Evolutionary conservation across 108 stramenopile species (phyloP).

Genomic region (Mediolabrus comicus): DNA sequence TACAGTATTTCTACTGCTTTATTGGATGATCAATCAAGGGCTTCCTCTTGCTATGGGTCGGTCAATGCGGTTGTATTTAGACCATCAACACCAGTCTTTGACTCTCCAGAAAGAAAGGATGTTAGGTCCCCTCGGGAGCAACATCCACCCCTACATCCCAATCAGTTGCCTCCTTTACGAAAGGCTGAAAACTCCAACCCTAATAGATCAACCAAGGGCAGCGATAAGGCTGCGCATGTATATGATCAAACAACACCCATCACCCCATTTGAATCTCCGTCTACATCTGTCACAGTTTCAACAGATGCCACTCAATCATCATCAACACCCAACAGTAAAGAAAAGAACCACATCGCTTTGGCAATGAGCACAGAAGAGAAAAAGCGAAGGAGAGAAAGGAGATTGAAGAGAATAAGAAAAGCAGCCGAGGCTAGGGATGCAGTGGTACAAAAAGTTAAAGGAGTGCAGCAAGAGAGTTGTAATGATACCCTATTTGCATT

Average conservation of each 20-base stretch:
- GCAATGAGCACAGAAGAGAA: background rate
- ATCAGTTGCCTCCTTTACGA: conserved; percentile 5
- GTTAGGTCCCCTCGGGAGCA: background rate
- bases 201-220: conserved; percentile 1
- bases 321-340: background rate
- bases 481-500: conserved; percentile 20
- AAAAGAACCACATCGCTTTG: background rate
- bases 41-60: background rate
- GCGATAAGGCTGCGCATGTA: background rate
- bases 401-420: conserved; percentile 26
- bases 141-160: conserved; percentile 1
- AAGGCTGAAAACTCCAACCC: background rate
- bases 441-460: conserved; percentile 30
- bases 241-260: background rate
- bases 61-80: conserved; percentile 3
- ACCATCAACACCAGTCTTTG: conserved; percentile 5
- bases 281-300: conserved; percentile 2
- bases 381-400: conserved; percentile 13
- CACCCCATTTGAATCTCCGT: conserved; percentile 15
- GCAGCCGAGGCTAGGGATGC: conserved; percentile 36
- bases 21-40: background rate
- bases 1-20: conserved; percentile 21
- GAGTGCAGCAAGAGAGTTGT: conserved; percentile 8
- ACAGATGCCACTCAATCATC: conserved; percentile 4
- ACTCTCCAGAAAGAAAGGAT: background rate